Conservation (phyloP, 352 stramenopile genomes). For the Phytophthora podocarpi region DNA sequence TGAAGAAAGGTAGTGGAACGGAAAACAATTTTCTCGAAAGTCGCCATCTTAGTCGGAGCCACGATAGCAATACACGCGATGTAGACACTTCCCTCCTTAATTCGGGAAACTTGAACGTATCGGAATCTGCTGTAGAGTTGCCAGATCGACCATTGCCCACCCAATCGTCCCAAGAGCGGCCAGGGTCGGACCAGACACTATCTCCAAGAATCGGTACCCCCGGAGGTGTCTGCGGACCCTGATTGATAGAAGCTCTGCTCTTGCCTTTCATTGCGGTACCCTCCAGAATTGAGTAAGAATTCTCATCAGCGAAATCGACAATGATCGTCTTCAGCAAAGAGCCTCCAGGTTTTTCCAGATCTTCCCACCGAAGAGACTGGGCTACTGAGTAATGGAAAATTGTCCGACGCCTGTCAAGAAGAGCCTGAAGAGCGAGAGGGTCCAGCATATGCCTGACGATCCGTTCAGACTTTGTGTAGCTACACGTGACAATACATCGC, state of each 20-base stretch:
- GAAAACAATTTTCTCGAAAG: conserved; percentile 31
- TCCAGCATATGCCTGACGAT: conserved; percentile 9
- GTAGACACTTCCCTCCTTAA: not conserved
- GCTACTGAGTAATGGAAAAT: not conserved
- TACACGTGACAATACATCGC: not conserved
- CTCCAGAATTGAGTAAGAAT: conserved; percentile 7
- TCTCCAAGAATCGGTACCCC: conserved; percentile 20
- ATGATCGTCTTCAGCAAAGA: not conserved
- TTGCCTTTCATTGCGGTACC: conserved; percentile 8
- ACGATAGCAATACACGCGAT: conserved; percentile 1
- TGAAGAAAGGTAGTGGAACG: conserved; percentile 28
- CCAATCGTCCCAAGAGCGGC: conserved; percentile 16
- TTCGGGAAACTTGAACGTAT: not conserved
- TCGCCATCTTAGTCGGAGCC: conserved; percentile 26
- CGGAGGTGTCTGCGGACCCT: not conserved
- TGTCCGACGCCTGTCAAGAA: conserved; percentile 8
- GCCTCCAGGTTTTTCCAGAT: too few species aligned
- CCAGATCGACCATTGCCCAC: not conserved
- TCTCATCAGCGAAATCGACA: conserved; percentile 13
- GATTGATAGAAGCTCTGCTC: not conserved
- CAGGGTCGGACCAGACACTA: conserved; percentile 22
- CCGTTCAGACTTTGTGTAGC: conserved; percentile 7
- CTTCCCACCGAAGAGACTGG: not conserved
- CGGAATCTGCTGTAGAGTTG: conserved; percentile 1
- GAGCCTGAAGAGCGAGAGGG: too few species aligned